A percentile compares a stretch with the other conserved stretches of the same genome.
These are phyloP conservation scores for Claviceps sp. DNA, from an alignment of 2,329 filamentous ascomycete genomes.

Conservation along the genomic window DNA sequence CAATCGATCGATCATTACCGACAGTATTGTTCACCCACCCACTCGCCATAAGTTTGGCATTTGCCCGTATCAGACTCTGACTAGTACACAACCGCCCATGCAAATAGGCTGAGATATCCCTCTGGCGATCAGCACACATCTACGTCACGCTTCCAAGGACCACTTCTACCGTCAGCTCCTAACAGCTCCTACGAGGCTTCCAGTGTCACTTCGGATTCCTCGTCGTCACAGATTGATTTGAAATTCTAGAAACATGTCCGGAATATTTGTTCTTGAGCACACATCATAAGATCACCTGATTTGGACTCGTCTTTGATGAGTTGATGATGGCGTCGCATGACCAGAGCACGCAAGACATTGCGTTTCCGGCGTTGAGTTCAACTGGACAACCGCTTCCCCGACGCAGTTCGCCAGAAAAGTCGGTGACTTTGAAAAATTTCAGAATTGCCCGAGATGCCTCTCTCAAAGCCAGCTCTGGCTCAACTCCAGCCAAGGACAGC, in stretches of 20 bases:
- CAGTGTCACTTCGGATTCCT: not conserved
- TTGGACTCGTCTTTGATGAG: not conserved
- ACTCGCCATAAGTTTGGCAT: not conserved
- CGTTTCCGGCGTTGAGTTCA: conserved; percentile 13
- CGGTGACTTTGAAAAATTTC: conserved; percentile 34
- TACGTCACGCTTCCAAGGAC: conserved; percentile 2
- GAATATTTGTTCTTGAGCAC: not conserved
- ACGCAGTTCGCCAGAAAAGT: conserved; percentile 30
- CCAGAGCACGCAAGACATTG: conserved; percentile 12
- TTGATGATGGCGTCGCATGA: conserved; percentile 18
- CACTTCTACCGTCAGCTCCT: not conserved
- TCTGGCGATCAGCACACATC: not conserved
- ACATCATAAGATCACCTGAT: not conserved
- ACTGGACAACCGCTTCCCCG: conserved; percentile 30
- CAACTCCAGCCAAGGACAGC: conserved; percentile 9
- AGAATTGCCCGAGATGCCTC: conserved; percentile 30
- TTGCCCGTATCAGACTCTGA: not conserved
- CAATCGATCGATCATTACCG: conserved; percentile 3
- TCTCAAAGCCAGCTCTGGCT: conserved; percentile 14
- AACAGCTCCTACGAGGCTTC: not conserved
- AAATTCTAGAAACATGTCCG: not conserved
- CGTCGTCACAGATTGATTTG: not conserved
- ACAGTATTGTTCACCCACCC: not conserved
- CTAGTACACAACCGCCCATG: not conserved
- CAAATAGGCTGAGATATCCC: not conserved